Evolutionary conservation across 495 filamentous ascomycete genomes (phyloP), one percentile per base, ranked within the genome.

Genomic region (Geopyxis carbonaria): DNA sequence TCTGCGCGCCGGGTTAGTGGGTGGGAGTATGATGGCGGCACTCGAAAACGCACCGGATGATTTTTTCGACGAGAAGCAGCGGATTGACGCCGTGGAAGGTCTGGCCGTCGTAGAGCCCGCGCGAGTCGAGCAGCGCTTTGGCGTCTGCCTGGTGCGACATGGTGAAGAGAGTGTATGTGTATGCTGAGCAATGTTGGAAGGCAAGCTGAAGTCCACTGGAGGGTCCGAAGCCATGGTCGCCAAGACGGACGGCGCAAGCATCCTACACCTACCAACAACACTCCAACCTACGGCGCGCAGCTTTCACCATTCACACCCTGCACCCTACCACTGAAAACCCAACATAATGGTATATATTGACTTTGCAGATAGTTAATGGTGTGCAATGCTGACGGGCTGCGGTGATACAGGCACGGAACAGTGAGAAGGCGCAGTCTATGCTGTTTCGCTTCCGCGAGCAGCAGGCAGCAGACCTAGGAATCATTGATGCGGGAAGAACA

Each of bases 361-460:
- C 15, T 11, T 5, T 20, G 22, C 36, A 16, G 22, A 20, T 11
- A 40, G 11, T 18, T 1, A 10, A 18, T 16, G 18, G 18, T 16
- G 21, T 22, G 20, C 22, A 35, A 19, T n/a, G 38, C 43, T 45
- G 23, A 41, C 19, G 36, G 20, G 18, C 1, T 27, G n/a, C n/a
- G n/a, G n/a, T n/a, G n/a, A 7, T 29, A 10, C 29, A 49, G 51
- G 51, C 51, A 15, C 45, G 51, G 10, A 97, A 97, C 60, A 83
- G 79, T 21, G 87, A 94, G 70, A 95, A 95, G 64, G 89, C 89
- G 43, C 89, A 97, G 62, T 94, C 87, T 16, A 97, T 97, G 89
- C 91, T 97, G 61, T 97, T 93, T 66, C 89, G 89, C 67, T 97
- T 97, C 70, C 83, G 91, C 59, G 89, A 93, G 55, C 77, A 85